Evolutionary conservation across 768 basidiomycete species (phyloP).

Genomic region (Russula brevipes): DNA sequence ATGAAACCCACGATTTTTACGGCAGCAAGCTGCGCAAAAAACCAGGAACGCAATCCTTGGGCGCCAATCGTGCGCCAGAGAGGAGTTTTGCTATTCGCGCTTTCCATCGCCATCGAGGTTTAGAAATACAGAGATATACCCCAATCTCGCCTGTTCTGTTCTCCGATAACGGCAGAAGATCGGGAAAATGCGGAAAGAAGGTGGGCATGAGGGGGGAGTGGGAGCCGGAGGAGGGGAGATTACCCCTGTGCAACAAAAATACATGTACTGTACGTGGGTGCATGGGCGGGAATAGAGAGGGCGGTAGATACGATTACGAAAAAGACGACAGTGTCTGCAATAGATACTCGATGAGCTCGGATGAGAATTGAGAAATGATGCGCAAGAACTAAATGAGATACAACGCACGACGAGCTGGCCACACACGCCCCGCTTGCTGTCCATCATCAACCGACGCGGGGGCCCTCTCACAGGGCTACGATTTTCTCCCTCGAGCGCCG

Average conservation of each 20-base stretch:
- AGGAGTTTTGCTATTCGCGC: neutral
- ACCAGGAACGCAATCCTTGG: neutral
- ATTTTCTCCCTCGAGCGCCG: slow-evolving; percentile 1
- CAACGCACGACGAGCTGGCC: neutral
- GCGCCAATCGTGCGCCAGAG: neutral
- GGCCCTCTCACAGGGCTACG: neutral
- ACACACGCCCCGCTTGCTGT: neutral
- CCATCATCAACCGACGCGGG: neutral
- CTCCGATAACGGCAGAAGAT: neutral
- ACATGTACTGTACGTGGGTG: neutral
- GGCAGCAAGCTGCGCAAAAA: neutral
- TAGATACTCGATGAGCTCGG: slow-evolving; percentile 5
- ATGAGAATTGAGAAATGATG: neutral
- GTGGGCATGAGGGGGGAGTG: neutral
- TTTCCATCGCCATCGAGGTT: neutral
- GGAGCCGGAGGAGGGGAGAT: neutral
- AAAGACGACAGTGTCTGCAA: slow-evolving; percentile 2
- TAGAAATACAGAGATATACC: neutral
- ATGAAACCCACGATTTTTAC: neutral
- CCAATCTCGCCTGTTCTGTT: neutral
- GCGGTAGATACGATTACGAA: slow-evolving; percentile 8
- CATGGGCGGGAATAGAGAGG: slow-evolving; percentile 6
- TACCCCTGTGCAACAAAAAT: neutral
- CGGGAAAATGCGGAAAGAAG: neutral
- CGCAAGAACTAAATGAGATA: slow-evolving; percentile 18